phyloP scores from a whole-genome alignment of 495 filamentous ascomycete genomes.

The Penicillium nucicola region DNA sequence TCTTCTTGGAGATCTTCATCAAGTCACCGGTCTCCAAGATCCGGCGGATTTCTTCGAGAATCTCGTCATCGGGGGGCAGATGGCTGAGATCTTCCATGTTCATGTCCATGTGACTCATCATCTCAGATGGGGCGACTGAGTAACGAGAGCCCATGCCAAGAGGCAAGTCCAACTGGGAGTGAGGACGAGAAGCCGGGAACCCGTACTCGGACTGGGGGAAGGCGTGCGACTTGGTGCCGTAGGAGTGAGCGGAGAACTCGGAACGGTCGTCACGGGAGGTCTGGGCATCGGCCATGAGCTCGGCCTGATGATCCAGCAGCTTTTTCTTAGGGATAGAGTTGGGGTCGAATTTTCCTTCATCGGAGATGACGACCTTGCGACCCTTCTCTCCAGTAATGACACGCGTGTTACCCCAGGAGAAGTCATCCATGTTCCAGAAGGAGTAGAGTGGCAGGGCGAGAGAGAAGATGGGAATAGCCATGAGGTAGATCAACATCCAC shows the following conservation, averaged over 20 bases:
- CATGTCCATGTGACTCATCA: constrained; percentile 63
- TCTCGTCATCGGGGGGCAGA: constrained; percentile 81
- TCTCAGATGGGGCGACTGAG: constrained; percentile 77
- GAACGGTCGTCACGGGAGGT: constrained; percentile 82
- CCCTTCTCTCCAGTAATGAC: constrained; percentile 96
- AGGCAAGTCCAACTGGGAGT: constrained; percentile 67
- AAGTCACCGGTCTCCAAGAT: constrained; percentile 88
- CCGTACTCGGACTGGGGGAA: constrained; percentile 49
- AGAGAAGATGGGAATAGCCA: constrained; percentile 89
- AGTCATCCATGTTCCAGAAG: constrained; percentile 99
- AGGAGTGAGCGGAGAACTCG: constrained; percentile 88
- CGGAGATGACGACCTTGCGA: constrained; percentile 86
- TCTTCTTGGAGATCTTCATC: constrained; percentile 99
- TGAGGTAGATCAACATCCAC: constrained; percentile 96
- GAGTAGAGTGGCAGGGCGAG: constrained; percentile 89
- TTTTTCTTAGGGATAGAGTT: constrained; percentile 89
- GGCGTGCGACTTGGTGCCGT: constrained; percentile 78
- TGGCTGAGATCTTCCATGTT: constrained; percentile 67
- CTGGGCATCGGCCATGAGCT: constrained; percentile 81
- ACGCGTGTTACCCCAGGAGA: constrained; percentile 98
- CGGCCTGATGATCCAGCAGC: constrained; percentile 98
- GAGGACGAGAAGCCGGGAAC: constrained; percentile 61
- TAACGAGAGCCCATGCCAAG: constrained; percentile 59
- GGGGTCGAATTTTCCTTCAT: constrained; percentile 98
- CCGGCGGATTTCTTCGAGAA: constrained; percentile 90